Evolutionary conservation across 2,329 filamentous ascomycete species (phyloP), one percentile per base, ranked within the genome.

Genomic region (Diaporthe nobilis): DNA sequence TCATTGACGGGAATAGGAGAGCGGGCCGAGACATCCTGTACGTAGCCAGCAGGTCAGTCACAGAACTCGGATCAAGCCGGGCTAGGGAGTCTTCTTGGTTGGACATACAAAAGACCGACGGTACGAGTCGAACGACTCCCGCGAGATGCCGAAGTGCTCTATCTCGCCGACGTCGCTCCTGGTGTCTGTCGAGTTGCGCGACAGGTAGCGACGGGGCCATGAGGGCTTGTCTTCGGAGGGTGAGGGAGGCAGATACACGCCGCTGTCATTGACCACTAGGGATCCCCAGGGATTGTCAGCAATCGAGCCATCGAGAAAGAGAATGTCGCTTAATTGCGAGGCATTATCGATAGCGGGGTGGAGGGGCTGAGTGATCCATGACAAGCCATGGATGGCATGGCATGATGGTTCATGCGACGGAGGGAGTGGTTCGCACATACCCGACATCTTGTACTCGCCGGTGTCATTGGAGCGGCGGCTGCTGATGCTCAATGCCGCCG

Each of bases 51-150:
- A 31, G 9, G 58, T 53, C 25, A 55, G n/a, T 53, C 39, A 37
- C 34, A 22, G 8, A n/a, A n/a, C 10, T 12, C 28, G 13, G 47
- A 51, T 20, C 4, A 17, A 5, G 17, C 22, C 13, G 20, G 17
- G 39, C 53, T 47, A n/a, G 8, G 12, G 53, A 28, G 68, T 22
- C 8, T 22, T 22, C 53, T 25, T 51, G 73, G 65, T 72, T 37
- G n/a, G 20, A 88, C 93, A 80, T 90, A 98, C 96, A 87, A 98
- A 98, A 78, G 96, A 98, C 81, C 97, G 92, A 78, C 97, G 90
- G 85, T 98, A 98, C 4, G 96, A 98, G 83, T 98, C 97, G 82
- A 98, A 98, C 2, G 96, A 98, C 86, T 98, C 97, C 81, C 96
- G 91, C 51, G 96, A 98, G 83, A 98, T 98, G 78, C 94, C 95